A percentile compares a stretch with the other conserved stretches of the same genome.
Evolutionary conservation across 176 grass and related monocot genomes (phyloP).

Genomic region (Alloteropsis semialata): DNA sequence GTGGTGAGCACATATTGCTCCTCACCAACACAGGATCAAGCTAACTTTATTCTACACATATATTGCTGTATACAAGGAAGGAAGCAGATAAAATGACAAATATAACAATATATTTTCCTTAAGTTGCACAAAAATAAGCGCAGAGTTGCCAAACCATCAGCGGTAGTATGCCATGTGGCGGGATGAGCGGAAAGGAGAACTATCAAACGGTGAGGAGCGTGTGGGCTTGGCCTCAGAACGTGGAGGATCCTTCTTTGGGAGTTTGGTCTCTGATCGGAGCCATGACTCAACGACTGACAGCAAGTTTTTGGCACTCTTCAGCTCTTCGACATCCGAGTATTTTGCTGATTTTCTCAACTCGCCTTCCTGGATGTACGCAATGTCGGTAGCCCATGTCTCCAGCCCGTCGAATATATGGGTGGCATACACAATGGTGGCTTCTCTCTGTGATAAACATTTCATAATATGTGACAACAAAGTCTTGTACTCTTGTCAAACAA

Average conservation of each 20-base stretch:
- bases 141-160: constrained; percentile 33
- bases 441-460: constrained; percentile 46
- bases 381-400: constrained; percentile 76
- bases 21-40: not conserved
- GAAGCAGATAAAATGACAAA: not conserved
- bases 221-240: constrained; percentile 31
- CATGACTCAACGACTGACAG: constrained; percentile 84
- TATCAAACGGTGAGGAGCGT: constrained; percentile 63
- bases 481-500: no score
- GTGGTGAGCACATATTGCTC: not conserved
- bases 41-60: not conserved
- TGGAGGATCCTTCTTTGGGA: constrained; percentile 55
- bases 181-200: constrained; percentile 80
- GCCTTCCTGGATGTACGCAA: constrained; percentile 90
- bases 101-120: not conserved
- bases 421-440: constrained; percentile 84
- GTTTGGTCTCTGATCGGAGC: constrained; percentile 71
- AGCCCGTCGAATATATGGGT: constrained; percentile 94
- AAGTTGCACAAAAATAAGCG: not conserved
- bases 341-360: constrained; percentile 62
- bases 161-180: constrained; percentile 98
- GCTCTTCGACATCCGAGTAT: constrained; percentile 53
- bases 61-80: constrained; percentile 7
- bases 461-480: constrained; percentile 9
- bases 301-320: constrained; percentile 70